Base-by-base conservation (phyloP, 441 rosid genomes). In the Gossypium aridum region DNA sequence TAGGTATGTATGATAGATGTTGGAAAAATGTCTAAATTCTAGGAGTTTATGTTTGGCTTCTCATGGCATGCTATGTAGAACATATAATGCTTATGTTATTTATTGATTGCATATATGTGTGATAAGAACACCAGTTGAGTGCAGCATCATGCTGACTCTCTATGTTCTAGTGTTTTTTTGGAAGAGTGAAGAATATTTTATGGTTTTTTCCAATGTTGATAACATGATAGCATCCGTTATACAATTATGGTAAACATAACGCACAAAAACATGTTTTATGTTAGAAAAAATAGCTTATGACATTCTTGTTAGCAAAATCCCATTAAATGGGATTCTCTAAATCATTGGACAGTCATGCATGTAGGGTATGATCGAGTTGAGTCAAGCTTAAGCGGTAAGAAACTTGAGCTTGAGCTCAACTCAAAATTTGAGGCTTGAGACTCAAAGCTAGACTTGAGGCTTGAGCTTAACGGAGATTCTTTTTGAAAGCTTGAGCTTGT, bases 1-100 rank as follows among this genome's bases (percentile, higher is more conserved):
- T 84, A 82, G 89, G 74, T 64, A 23, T 25, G 64, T 60, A 76
- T 64, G 67, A 70, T 63, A 23, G 22, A 72, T 45, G 31, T 28
- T 61, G 28, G 23, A 72, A 23, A 26, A n/a, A 28, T 53, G 5
- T 12, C 25, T 53, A 53, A 8, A 7, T 26, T 51, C 61, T 28
- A 2, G 16, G 26, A 4, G 73, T 70, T 70, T 60, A 39, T 13
- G 53, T 57, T 71, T 70, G 26, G 31, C 64, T 56, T 31, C 26
- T 71, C 0, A 5, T 22, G 22, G 34, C 53, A 20, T 55, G 64
- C 31, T 57, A 37, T 55, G 74, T 37, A 55, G 60, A 28, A 69
- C 72, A 68, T 51, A 68, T 49, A 68, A 26, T 53, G 60, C 47
- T 53, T 53, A 4, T 70, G 73, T 28, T 53, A 53, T 43, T 65